Evolutionary conservation across 306 rosid species (phyloP), one percentile per base, ranked within the genome.

Genomic region (Gillenia trifoliata): DNA sequence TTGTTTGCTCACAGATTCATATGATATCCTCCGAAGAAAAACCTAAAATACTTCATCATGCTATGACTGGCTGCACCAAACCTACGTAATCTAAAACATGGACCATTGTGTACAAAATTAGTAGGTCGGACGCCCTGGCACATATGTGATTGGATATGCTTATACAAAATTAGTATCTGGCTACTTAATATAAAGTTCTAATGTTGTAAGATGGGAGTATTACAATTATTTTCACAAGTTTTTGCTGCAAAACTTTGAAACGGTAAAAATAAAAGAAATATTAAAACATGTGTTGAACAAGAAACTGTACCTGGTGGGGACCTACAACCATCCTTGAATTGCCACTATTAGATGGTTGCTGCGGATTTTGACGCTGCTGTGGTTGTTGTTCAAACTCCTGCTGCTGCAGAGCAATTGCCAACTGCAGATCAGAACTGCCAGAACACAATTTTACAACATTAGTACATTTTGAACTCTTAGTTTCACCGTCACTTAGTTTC

Each of bases 401-500:
- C 76, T 95, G 99, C 84, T 95, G 99, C 82, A 95, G 89, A 66
- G 97, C 93, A 75, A 92, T 89, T 66, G 99, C 99, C 81, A 95
- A 75, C 86, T 90, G 97, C 80, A 95, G 86, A 85, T 95, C 99
- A 78, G 96, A 74, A 78, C 99, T 95, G 98, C 73, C 76, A 81
- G 67, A 81, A 65, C 66, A 67, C 7, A 70, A 5, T 5, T 72
- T 6, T 17, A 72, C 43, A 40, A 3, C 11, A 40, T 57, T 30
- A 59, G 67, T 26, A 28, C 56, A 13, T 72, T 10, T 60, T 20
- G 20, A 28, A 45, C 52, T 45, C 57, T 19, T 47, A 11, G 11
- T 52, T 40, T 40, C n/a, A n/a, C n/a, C n/a, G n/a, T n/a, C n/a
- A n/a, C n/a, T n/a, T n/a, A n/a, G n/a, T n/a, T n/a, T n/a, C n/a